Evolutionary conservation across 345 rosid species (phyloP), one percentile per base, ranked within the genome.

Genomic region (Hibiscus trionum): DNA sequence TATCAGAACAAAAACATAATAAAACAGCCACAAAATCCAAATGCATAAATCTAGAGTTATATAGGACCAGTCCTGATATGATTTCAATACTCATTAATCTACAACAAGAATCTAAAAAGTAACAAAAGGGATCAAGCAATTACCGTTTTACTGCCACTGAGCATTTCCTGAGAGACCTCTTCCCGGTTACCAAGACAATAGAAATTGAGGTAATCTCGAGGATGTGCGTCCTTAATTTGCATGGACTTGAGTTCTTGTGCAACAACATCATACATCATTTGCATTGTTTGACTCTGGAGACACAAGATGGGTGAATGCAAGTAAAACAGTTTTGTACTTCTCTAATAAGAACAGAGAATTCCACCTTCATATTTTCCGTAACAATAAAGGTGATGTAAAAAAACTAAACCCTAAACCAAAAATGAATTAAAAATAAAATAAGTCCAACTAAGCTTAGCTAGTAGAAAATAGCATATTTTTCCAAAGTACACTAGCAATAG

Each of bases 171-270:
- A 19, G 59, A 15, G 71, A 68, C 71, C 16, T 68, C 71, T 68
- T 49, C 71, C 59, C 71, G 11, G 10, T 68, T 68, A 49, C 71
- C 71, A 68, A 66, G 70, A 66, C 70, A 66, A 66, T 66, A 66
- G 56, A 96, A 96, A 87, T 93, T 96, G 46, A 96, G 96, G 87
- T 89, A 96, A 71, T 96, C 95, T 64, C 74, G 88, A 59, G 98
- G 99, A 81, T 87, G 83, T 39, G 88, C 74, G 72, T 82, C 86
- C 73, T 60, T 57, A 27, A 73, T 75, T 60, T 83, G 66, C 87
- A 61, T 79, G 26, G 83, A 72, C 78, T 84, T 86, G 69, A 96
- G 81, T 69, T 80, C 96, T 64, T 15, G 35, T 42, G 91, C 90
- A 66, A 96, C 73, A 55, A 88, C 72, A 60, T 39, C 70, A 76